Base-by-base conservation (phyloP, 1,139 yeast species). In the Zygoascus sp. region DNA sequence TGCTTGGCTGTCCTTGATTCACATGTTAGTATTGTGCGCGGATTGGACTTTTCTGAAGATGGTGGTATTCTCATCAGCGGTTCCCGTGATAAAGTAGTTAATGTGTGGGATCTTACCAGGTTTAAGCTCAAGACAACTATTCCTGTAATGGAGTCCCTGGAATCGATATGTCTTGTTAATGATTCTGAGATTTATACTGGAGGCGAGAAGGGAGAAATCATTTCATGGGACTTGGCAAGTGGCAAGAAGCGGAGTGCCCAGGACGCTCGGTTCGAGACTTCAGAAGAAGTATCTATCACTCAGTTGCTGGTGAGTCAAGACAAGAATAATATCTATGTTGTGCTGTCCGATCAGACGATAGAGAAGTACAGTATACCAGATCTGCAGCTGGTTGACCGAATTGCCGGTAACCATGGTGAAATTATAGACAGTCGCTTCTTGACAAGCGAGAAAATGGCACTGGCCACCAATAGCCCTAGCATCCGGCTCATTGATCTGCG, bases 341-440 rank as follows among this genome's bases (percentile, higher is more conserved):
- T 88, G 0, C 63, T 83, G 16, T 84, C 96, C 38, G 98, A 92
- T 66, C 97, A 92, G 66, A 83, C 96, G 0, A 67, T 90, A 22
- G 73, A 79, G 32, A 76, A 81, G 57, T 77, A 61, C 15, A 61
- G 63, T 5, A 56, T 62, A n/a, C 62, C 57, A 15, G 64, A 61
- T 15, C 65, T 85, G 8, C 73, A 76, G 9, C 62, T 78, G 2
- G 56, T 66, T 9, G 72, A 79, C 46, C 73, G 80, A 40, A 74
- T 89, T 55, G 95, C 96, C 1, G 97, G 97, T 58, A 89, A 90
- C 64, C 96, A 92, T 65, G 97, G 97, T 51, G 94, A 94, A 30
- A 82, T 92, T 58, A 95, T 97, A 7, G 98, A 62, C 47, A 76
- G 88, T 66, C 76, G 79, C 54, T 83, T 81, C 59, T 84, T 82